Evolutionary conservation across 768 basidiomycete genomes (phyloP).

Genomic region (Gymnopilus junonius): DNA sequence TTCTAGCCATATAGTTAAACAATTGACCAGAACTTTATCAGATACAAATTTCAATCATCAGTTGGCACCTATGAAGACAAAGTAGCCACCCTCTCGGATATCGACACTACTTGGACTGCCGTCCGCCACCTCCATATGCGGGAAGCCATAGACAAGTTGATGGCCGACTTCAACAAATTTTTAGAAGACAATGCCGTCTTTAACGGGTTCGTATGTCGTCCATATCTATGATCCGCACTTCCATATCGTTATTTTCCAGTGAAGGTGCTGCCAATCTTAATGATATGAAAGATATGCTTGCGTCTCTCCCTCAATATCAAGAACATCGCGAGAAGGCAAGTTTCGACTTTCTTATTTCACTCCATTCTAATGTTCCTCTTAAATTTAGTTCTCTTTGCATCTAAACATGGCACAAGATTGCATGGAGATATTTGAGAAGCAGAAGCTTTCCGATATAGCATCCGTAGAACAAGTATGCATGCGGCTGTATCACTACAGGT

Average conservation of each 20-base stretch:
- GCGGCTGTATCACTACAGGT: constrained; percentile 16
- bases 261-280: constrained; percentile 87
- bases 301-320: constrained; percentile 91
- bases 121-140: constrained; percentile 99
- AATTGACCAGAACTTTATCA: constrained; percentile 30
- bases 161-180: constrained; percentile 95
- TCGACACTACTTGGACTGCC: constrained; percentile 89
- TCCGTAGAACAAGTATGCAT: constrained; percentile 85
- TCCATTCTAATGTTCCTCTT: background rate
- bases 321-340: constrained; percentile 91
- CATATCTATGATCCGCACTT: constrained; percentile 1
- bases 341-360: background rate
- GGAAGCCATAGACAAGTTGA: constrained; percentile 96
- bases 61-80: constrained; percentile 88
- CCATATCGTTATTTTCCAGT: constrained; percentile 35
- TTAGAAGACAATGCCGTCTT: constrained; percentile 94
- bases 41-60: constrained; percentile 94
- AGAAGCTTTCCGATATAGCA: constrained; percentile 81
- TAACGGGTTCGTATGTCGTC: constrained; percentile 65
- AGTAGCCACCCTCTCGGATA: constrained; percentile 81
- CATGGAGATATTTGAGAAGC: constrained; percentile 90
- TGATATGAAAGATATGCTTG: constrained; percentile 99
- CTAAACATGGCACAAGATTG: constrained; percentile 98
- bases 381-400: constrained; percentile 88
- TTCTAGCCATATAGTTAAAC: background rate